A percentile compares a stretch with the other conserved stretches of the same genome.
Conservation (phyloP, 2,329 filamentous ascomycete genomes). For the Monilinia vaccinii-corymbosi region DNA sequence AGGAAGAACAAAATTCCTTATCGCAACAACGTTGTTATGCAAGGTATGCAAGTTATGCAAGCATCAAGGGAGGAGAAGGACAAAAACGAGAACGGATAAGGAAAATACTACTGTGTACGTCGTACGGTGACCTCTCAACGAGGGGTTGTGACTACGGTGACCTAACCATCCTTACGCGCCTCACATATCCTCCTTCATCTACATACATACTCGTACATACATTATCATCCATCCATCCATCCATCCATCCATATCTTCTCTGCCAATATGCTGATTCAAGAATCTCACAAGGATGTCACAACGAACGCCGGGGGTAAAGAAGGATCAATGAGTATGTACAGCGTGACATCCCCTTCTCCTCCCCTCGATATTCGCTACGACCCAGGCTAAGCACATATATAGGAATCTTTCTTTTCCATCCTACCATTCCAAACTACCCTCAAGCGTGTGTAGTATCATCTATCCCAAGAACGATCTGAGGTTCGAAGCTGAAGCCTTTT, state of each 20-base stretch:
- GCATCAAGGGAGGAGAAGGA: too few relatives aligned
- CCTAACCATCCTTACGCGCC: too few relatives aligned
- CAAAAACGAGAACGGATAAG: too few relatives aligned
- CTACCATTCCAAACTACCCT: constrained; percentile 74
- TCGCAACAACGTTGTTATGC: too few relatives aligned
- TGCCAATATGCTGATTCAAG: constrained; percentile 49
- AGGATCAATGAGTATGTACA: constrained; percentile 40
- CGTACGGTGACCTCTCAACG: not conserved
- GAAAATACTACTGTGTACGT: too few relatives aligned
- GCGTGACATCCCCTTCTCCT: not conserved
- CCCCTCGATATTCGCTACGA: too few relatives aligned
- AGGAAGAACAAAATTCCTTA: too few relatives aligned
- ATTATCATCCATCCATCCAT: too few relatives aligned
- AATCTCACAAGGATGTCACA: constrained; percentile 48
- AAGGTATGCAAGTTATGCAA: too few relatives aligned
- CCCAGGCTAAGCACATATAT: constrained; percentile 7
- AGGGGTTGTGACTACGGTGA: not conserved
- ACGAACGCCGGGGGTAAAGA: constrained; percentile 48
- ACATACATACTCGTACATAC: too few relatives aligned
- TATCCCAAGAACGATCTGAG: not conserved
- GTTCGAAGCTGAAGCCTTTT: constrained; percentile 11
- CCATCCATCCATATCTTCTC: too few relatives aligned
- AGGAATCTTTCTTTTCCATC: constrained; percentile 89
- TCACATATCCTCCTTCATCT: too few relatives aligned
- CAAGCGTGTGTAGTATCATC: constrained; percentile 52